phyloP scores from a whole-genome alignment of 352 stramenopile genomes.

The Elongisporangium senticosum region DNA sequence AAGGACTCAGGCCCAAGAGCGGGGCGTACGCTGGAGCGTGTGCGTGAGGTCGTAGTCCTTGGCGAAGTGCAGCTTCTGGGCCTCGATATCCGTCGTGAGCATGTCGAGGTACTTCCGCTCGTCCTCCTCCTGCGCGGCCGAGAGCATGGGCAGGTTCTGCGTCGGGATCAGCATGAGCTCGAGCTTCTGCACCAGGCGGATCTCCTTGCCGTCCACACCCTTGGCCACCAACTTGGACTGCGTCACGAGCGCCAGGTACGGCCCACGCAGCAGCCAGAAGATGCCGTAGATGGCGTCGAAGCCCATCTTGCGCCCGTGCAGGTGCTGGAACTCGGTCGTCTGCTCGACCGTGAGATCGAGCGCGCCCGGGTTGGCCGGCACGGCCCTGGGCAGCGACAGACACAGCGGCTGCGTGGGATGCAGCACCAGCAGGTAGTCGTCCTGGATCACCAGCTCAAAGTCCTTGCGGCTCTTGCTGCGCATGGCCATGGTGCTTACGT shows the following conservation, averaged over 20 bases:
- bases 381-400: slow-evolving; percentile 41
- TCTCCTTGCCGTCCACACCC: slow-evolving; percentile 45
- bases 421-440: slow-evolving; percentile 59
- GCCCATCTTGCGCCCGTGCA: slow-evolving; percentile 65
- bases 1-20: slow-evolving; percentile 5
- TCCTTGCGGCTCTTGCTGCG: slow-evolving; percentile 13
- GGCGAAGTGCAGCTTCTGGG: slow-evolving; percentile 68
- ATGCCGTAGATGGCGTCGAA: slow-evolving; percentile 82
- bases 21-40: slow-evolving; percentile 56
- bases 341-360: slow-evolving; percentile 56
- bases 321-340: slow-evolving; percentile 46
- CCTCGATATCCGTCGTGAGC: slow-evolving; percentile 47
- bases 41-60: slow-evolving; percentile 76
- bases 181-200: slow-evolving; percentile 50
- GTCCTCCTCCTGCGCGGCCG: slow-evolving; percentile 46
- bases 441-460: slow-evolving; percentile 68
- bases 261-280: slow-evolving; percentile 58
- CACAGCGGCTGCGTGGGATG: slow-evolving; percentile 39
- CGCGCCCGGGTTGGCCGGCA: slow-evolving; percentile 16
- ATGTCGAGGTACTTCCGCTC: slow-evolving; percentile 57
- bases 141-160: slow-evolving; percentile 45
- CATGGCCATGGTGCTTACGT: slow-evolving; percentile 8
- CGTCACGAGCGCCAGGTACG: slow-evolving; percentile 70
- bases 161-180: slow-evolving; percentile 65
- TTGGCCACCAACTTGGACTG: slow-evolving; percentile 51